Evolutionary conservation across 1,284 basidiomycete species (phyloP), one percentile per base, ranked within the genome.

Genomic region (Porogramme epimiltina): DNA sequence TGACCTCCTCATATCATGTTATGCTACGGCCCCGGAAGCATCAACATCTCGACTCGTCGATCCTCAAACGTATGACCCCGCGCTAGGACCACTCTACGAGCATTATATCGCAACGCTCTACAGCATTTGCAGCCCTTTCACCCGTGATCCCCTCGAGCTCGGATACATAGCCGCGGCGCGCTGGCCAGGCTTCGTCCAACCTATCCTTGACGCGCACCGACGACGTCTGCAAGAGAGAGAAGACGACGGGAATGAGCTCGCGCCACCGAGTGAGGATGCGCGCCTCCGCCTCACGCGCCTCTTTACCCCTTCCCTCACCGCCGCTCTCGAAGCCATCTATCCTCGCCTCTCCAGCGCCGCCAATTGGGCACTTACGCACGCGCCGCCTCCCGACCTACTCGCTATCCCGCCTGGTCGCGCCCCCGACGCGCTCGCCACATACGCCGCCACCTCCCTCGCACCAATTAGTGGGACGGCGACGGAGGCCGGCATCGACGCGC

Each of bases 101-200:
- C 84, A 87, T 54, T 95, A 90, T 59, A 66, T 82, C 15, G 77
- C 82, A 9, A 73, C 84, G 2, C 69, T 94, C 6, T 80, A 84
- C 62, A 78, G 85, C 41, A 75, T 84, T 10, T 84, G 89, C 62
- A 77, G 78, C 3, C 78, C 84, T 4, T 90, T 87, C 64, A 82
- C 81, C 0, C 79, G 79, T 18, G 83, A 91, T 56, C 80, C 85
- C 0, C 64, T 79, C 41, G 91, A 93, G 65, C 75, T 94, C 1
- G 79, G 81, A 37, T 92, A 93, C 63, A 79, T 94, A 34, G 82
- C 88, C 1, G 79, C 82, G 0, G 85, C 91, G 4, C 78, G 88
- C 11, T 95, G 93, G 91, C 90, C 89, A 0, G 84, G 82, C 1
- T 91, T 89, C 61, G 78, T 85, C 1, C 75, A 82, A 47, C 88